Evolutionary conservation across 2,329 filamentous ascomycete species (phyloP), one percentile per base, ranked within the genome.

Genomic region (Verticillium tricorpus): DNA sequence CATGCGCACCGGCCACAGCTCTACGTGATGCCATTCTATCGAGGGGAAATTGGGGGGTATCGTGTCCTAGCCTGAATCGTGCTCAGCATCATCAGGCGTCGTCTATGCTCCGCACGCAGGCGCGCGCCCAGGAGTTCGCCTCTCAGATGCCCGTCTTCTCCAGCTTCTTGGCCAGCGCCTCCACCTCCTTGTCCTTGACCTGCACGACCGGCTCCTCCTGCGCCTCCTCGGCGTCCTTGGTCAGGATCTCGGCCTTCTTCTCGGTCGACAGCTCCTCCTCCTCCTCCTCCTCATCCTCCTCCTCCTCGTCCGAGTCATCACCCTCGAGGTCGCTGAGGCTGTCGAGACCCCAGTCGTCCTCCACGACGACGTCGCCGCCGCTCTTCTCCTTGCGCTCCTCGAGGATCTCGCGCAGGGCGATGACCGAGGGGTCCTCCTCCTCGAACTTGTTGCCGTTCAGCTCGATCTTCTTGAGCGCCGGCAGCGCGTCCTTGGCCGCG

Each of bases 361-460:
- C 93, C 54, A 89, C 83, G 40, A 94, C 74, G 31, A 84, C 70
- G 61, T 87, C 83, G 17, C 89, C 89, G 32, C 82, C 89, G 3
- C 86, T 70, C 67, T 89, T 87, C 73, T 94, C 90, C 78, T 93
- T 93, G 66, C 93, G 88, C 70, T 86, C 84, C 62, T 92, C 89
- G 31, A 97, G 81, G 32, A 95, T 79, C 59, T 88, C 85, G 67
- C 88, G 85, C 56, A 98, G 80, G 25, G 80, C 81, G 64, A 86
- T 77, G 52, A 97, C 83, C 32, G 85, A 85, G 56, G 85, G 81
- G 68, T 98, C 92, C 2, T 96, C 92, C 74, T 97, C 93, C 9
- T 85, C 81, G 69, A 99, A 97, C 73, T 92, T 95, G 80, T 99
- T 99, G 58, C 95, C 95, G 74, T 99, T 98, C 67, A 99, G 80